Base-by-base conservation (phyloP, 1,284 basidiomycete genomes). In the Ceratobasidium sp. region DNA sequence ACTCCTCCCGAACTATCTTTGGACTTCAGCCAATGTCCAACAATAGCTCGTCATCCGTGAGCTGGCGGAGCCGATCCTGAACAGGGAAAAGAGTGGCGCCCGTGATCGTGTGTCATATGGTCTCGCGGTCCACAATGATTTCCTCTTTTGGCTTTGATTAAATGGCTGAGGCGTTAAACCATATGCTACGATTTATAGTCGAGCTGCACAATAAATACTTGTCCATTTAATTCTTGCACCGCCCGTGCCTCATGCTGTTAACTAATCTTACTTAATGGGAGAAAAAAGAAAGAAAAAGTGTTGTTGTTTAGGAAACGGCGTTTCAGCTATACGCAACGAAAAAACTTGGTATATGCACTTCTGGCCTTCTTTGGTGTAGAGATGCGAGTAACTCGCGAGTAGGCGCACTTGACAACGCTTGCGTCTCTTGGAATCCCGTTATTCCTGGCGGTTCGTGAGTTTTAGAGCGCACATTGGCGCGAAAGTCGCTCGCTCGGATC, bases 31-130 rank as follows among this genome's bases (percentile, higher is more conserved):
- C n/a, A n/a, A n/a, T n/a, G 15, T 52, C 67, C 44, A 69, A 42
- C 33, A 69, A 54, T 69, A 69, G 67, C 52, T 42, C 52, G n/a
- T n/a, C 20, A 67, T 28, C 38, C 28, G 33, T 42, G 42, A n/a
- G n/a, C 23, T 46, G n/a, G 44, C 23, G 56, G 56, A 26, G 33
- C 26, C 17, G 33, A 10, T 46, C 40, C 42, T 12, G 38, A 42
- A 46, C 13, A 46, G 44, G 44, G 13, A 46, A 10, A 20, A 20
- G 12, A 61, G 10, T 13, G 26, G 33, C 17, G 5, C 3, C 17
- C 59, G n/a, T 42, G 59, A 33, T 17, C 5, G 23, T 62, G 59
- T 6, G n/a, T 20, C 59, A 10, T 17, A 54, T 15, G 33, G 59
- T 38, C n/a, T 57, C 7, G 10, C 28, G 26, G 17, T 5, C 52